A percentile compares a stretch with the other conserved stretches of the same genome.
phyloP scores from a whole-genome alignment of 768 basidiomycete genomes.

The Chalciporus chontae region DNA sequence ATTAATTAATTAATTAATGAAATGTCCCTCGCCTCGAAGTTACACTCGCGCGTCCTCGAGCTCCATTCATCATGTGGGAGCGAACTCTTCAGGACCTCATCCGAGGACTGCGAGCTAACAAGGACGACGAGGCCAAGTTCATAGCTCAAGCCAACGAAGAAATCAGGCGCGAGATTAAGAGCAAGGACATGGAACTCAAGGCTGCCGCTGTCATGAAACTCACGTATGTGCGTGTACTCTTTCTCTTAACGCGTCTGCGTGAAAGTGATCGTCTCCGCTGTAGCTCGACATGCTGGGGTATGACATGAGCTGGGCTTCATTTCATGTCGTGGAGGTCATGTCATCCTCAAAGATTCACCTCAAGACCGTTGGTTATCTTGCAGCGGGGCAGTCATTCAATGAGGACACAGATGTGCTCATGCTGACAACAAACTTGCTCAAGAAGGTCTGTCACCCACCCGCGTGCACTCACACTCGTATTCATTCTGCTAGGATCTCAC shows the following conservation, averaged over 20 bases:
- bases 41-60: too few species aligned
- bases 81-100: constrained; percentile 93
- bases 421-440: constrained; percentile 91
- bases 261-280: constrained; percentile 11
- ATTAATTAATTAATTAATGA: too few species aligned
- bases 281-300: constrained; percentile 97
- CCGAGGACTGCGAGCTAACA: constrained; percentile 92
- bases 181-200: constrained; percentile 96
- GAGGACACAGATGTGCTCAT: constrained; percentile 97
- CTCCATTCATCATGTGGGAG: constrained; percentile 74
- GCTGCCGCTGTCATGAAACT: constrained; percentile 93
- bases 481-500: constrained; percentile 61
- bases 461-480: not conserved
- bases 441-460: constrained; percentile 61
- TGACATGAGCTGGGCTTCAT: constrained; percentile 94
- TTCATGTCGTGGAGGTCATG: constrained; percentile 98
- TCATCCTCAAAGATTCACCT: constrained; percentile 87
- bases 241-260: not conserved
- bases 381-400: constrained; percentile 85
- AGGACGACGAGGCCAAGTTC: constrained; percentile 89
- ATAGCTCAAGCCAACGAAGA: constrained; percentile 92
- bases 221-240: constrained; percentile 74
- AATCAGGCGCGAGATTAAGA: constrained; percentile 86
- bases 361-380: constrained; percentile 95
- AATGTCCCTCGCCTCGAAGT: too few species aligned